Evolutionary conservation across 805 yeast species (phyloP).

Genomic region (Starmerella floricola): DNA sequence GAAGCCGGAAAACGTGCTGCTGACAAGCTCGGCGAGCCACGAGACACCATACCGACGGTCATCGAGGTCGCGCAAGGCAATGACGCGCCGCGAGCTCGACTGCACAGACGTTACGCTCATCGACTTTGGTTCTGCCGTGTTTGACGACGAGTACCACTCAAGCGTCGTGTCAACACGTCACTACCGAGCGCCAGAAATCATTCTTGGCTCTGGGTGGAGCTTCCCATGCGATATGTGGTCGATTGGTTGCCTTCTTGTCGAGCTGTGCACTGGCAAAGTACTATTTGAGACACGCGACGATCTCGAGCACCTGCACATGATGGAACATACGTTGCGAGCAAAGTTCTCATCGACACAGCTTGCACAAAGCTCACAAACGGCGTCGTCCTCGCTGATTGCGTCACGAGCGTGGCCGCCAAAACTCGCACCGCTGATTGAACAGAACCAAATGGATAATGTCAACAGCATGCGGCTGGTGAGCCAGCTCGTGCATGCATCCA

Average conservation of each 20-base stretch:
- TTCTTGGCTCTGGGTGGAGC: constrained; percentile 92
- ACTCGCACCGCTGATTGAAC: constrained; percentile 15
- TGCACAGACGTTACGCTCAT: constrained; percentile 79
- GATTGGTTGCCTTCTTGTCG: constrained; percentile 84
- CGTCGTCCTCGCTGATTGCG: constrained; percentile 16
- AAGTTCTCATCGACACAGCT: constrained; percentile 28
- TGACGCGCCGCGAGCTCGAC: constrained; percentile 38
- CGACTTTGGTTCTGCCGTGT: constrained; percentile 95
- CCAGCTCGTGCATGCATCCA: constrained; percentile 15
- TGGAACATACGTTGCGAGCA: constrained; percentile 63
- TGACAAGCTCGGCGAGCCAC: constrained; percentile 26
- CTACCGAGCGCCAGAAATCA: constrained; percentile 94
- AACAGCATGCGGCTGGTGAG: constrained; percentile 12
- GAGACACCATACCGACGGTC: constrained; percentile 13
- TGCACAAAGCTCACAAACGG: constrained; percentile 11
- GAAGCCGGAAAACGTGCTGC: constrained; percentile 86
- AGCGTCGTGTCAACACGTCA: constrained; percentile 89
- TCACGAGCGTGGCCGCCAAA: constrained; percentile 5
- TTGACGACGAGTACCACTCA: constrained; percentile 87
- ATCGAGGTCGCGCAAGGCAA: constrained; percentile 4
- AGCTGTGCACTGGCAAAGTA: constrained; percentile 86
- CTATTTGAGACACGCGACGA: constrained; percentile 91
- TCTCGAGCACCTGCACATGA: constrained; percentile 86
- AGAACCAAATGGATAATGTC: constrained; percentile 12
- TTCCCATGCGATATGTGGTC: constrained; percentile 97